phyloP scores from a whole-genome alignment of 352 stramenopile genomes.

The Phytophthora sojae region DNA sequence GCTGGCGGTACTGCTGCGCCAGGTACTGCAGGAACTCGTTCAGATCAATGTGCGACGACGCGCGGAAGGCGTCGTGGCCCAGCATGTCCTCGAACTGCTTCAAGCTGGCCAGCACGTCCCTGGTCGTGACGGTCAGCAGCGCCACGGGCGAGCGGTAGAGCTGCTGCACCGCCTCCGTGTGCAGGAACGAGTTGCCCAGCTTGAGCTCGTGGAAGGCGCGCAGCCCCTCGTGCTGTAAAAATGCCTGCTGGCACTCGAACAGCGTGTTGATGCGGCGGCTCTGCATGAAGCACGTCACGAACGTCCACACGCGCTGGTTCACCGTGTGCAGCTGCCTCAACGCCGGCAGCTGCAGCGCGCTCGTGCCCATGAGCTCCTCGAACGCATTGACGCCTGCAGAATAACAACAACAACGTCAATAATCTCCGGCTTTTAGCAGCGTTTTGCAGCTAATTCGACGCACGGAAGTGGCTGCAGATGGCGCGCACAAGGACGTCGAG shows the following conservation, averaged over 20 bases:
- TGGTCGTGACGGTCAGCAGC: conserved; percentile 69
- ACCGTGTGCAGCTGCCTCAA: conserved; percentile 68
- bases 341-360: conserved; percentile 52
- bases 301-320: conserved; percentile 83
- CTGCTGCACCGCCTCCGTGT: conserved; percentile 80
- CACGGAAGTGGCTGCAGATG: conserved; percentile 74
- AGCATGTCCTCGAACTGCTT: conserved; percentile 73
- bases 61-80: conserved; percentile 70
- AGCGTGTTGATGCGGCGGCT: conserved; percentile 78
- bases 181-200: conserved; percentile 83
- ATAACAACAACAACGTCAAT: background rate
- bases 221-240: conserved; percentile 74
- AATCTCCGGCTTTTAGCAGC: background rate
- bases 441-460: conserved; percentile 8
- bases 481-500: conserved; percentile 55
- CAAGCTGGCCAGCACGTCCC: conserved; percentile 70
- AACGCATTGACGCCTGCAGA: conserved; percentile 51
- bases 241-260: conserved; percentile 74
- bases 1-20: conserved; percentile 70
- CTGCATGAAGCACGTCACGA: conserved; percentile 81
- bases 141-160: conserved; percentile 56
- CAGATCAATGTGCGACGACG: conserved; percentile 65
- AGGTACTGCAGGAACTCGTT: conserved; percentile 80
- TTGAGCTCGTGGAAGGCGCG: conserved; percentile 70
- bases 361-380: conserved; percentile 60